Percentiles rank a stretch among this genome's conserved stretches.
These are phyloP conservation scores for Candida ulmi DNA, from an alignment of 805 yeast genomes.

Conservation along the genomic window DNA sequence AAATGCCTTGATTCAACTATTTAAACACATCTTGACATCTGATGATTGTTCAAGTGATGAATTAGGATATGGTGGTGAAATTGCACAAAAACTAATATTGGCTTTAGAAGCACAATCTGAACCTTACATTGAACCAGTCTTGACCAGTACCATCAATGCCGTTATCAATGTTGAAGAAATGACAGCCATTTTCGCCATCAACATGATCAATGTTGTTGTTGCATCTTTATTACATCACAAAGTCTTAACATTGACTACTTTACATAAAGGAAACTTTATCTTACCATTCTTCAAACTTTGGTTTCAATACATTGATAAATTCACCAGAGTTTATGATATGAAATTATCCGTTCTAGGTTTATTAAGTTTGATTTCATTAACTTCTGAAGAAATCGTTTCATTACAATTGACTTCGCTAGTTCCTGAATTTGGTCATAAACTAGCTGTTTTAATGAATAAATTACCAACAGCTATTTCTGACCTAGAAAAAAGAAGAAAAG, in stretches of 20 bases:
- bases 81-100: constrained; percentile 60
- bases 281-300: constrained; percentile 54
- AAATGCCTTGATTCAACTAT: constrained; percentile 44
- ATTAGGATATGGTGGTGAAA: constrained; percentile 49
- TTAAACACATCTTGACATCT: constrained; percentile 32
- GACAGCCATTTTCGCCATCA: constrained; percentile 34
- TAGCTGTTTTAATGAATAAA: constrained; percentile 48
- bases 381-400: constrained; percentile 24
- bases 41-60: constrained; percentile 56
- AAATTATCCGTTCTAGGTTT: constrained; percentile 70
- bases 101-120: constrained; percentile 45
- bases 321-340: constrained; percentile 73
- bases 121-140: constrained; percentile 34
- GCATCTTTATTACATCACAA: constrained; percentile 63
- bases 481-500: constrained; percentile 55
- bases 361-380: constrained; percentile 37
- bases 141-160: constrained; percentile 38
- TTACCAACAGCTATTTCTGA: constrained; percentile 69
- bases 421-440: constrained; percentile 44
- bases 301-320: constrained; percentile 50
- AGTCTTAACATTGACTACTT: constrained; percentile 39
- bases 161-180: constrained; percentile 24
- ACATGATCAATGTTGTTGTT: constrained; percentile 54
- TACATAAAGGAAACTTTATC: constrained; percentile 40
- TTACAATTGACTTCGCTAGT: constrained; percentile 32